Conservation (phyloP, 1,284 basidiomycete genomes). For the Leccinum subrobustum region DNA sequence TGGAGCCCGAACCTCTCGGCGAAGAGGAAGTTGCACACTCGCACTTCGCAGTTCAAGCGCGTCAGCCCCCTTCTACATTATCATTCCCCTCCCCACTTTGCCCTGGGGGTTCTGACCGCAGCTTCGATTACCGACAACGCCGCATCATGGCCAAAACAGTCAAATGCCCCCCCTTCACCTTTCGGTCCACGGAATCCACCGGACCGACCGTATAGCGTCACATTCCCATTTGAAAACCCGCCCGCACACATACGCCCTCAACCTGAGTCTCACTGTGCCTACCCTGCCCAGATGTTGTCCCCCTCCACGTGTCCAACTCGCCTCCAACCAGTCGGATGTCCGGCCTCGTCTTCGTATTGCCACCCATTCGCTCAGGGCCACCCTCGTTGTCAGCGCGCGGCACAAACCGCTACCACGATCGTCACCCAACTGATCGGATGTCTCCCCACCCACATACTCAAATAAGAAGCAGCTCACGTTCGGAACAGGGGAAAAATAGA, state of each 20-base stretch:
- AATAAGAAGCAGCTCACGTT: constrained; percentile 1
- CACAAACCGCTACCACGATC: constrained; percentile 5
- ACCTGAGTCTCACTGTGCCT: constrained; percentile 9
- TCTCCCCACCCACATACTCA: constrained; percentile 5
- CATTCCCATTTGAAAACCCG: constrained; percentile 2
- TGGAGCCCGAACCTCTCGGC: background rate
- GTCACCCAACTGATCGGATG: constrained; percentile 15
- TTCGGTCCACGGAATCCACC: background rate
- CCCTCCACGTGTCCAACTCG: constrained; percentile 15
- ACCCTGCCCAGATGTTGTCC: constrained; percentile 4
- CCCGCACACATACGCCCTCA: constrained; percentile 11
- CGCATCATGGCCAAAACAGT: background rate
- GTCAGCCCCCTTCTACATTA: background rate
- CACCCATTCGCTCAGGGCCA: constrained; percentile 6
- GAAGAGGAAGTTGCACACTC: background rate
- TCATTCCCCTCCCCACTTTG: background rate
- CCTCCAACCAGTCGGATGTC: constrained; percentile 6
- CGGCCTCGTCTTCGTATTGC: constrained; percentile 8
- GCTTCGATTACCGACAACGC: background rate
- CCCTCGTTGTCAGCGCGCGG: constrained; percentile 29
- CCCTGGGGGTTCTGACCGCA: background rate
- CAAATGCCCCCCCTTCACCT: background rate
- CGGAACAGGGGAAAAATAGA: constrained; percentile 14
- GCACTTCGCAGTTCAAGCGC: background rate
- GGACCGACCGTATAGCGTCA: background rate